Evolutionary conservation across 495 filamentous ascomycete species (phyloP).

Genomic region (Podospora pseudoanserina): DNA sequence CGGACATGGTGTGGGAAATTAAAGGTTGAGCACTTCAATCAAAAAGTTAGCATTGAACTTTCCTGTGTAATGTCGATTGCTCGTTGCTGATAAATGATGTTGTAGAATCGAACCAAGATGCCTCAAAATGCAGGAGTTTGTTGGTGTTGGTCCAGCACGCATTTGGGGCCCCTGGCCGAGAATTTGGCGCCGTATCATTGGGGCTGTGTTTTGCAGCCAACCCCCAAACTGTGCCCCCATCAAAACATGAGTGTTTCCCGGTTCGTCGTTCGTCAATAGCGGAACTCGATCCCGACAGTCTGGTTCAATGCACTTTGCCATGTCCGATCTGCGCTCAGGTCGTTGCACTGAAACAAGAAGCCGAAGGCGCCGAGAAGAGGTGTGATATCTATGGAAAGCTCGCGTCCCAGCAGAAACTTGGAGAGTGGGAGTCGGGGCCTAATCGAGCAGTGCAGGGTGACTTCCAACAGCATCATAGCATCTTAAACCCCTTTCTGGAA

Average conservation of each 20-base stretch:
- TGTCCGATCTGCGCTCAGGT: neutral
- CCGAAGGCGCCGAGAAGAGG: neutral
- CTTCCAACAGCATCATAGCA: too few relatives aligned
- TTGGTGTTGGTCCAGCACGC: neutral
- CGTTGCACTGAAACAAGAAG: neutral
- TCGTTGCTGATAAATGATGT: neutral
- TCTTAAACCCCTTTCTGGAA: neutral
- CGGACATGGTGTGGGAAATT: too few relatives aligned
- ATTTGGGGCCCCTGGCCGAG: neutral
- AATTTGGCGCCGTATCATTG: neutral
- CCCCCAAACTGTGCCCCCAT: neutral
- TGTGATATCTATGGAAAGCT: neutral
- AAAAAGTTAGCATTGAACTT: too few relatives aligned
- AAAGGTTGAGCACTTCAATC: too few relatives aligned
- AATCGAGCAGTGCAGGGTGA: too few relatives aligned
- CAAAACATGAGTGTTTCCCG: neutral
- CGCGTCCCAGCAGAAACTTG: neutral
- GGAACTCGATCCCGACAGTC: neutral
- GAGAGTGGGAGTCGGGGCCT: neutral
- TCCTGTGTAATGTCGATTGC: too few relatives aligned
- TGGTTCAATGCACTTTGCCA: neutral
- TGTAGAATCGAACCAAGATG: neutral
- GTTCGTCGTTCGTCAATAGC: neutral
- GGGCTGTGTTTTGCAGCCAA: neutral
- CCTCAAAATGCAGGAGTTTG: neutral